Evolutionary conservation across 2,329 filamentous ascomycete species (phyloP).

Genomic region (Fusarium decemcellulare): DNA sequence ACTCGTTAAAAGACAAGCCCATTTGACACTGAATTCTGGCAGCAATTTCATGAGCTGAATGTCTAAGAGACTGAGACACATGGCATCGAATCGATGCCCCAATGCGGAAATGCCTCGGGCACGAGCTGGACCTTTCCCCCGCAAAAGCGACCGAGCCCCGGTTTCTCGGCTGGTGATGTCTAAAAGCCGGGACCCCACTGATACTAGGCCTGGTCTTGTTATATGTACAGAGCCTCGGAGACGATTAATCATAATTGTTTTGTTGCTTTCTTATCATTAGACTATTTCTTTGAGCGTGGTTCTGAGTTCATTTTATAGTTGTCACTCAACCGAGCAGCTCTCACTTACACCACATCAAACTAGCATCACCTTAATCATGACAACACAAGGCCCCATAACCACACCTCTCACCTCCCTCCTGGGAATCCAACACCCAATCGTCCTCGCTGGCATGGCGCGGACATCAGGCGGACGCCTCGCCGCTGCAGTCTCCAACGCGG

Average conservation of each 20-base stretch:
- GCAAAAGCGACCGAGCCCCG: conserved; percentile 40
- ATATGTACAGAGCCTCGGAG: neutral
- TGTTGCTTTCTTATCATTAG: neutral
- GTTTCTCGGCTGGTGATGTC: conserved; percentile 36
- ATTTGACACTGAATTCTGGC: no score
- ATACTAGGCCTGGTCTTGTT: neutral
- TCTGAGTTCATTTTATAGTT: neutral
- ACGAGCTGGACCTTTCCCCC: conserved; percentile 42
- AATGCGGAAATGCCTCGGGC: conserved; percentile 53
- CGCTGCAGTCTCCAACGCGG: conserved; percentile 90
- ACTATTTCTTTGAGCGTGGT: neutral
- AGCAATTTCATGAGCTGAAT: neutral
- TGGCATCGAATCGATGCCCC: conserved; percentile 47
- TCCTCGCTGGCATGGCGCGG: conserved; percentile 95
- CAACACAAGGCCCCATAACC: conserved; percentile 69
- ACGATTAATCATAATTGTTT: neutral
- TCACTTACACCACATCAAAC: conserved; percentile 8
- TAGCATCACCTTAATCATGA: conserved; percentile 51
- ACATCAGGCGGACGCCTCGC: conserved; percentile 84
- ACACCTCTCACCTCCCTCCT: conserved; percentile 86
- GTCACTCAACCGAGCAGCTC: neutral
- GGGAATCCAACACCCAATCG: conserved; percentile 87
- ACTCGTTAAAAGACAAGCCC: no score
- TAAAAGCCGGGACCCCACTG: conserved; percentile 29
- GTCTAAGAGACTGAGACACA: conserved; percentile 7